A percentile compares a stretch with the other conserved stretches of the same genome.
Evolutionary conservation across 2,329 filamentous ascomycete genomes (phyloP).

Genomic region (Trichophyton verrucosum): DNA sequence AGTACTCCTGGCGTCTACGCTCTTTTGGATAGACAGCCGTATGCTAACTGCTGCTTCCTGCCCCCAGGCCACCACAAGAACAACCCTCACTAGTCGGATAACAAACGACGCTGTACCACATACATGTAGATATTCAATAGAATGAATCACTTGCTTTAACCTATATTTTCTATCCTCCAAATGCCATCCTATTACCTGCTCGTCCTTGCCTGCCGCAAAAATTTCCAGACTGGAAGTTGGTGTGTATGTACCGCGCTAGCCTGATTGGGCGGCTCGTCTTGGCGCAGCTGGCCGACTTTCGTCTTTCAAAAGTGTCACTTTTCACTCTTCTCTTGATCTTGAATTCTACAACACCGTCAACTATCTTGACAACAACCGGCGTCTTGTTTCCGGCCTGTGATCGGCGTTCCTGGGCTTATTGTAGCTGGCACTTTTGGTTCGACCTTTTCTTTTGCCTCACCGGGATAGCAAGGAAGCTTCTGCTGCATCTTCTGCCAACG

Average conservation of each 20-base stretch:
- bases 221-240: no score
- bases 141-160: constrained; percentile 15
- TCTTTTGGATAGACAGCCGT: not conserved
- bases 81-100: constrained; percentile 71
- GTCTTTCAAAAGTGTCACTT: not conserved
- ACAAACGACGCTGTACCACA: constrained; percentile 9
- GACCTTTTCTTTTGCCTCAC: not conserved
- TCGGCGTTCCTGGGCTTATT: not conserved
- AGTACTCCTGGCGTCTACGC: constrained; percentile 29
- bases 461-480: constrained; percentile 1
- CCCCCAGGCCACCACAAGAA: constrained; percentile 95
- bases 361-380: constrained; percentile 2
- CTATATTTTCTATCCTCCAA: constrained; percentile 13
- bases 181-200: no score
- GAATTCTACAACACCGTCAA: constrained; percentile 3
- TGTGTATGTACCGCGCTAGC: not conserved
- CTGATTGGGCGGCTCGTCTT: not conserved
- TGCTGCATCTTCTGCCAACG: not conserved
- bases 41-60: constrained; percentile 7
- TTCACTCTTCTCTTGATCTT: not conserved
- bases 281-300: constrained; percentile 2
- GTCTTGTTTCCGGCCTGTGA: constrained; percentile 1
- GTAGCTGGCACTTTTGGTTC: not conserved
- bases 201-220: not conserved
- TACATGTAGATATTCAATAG: constrained; percentile 32